These are phyloP conservation scores for Wickerhamomyces bovis DNA, from an alignment of 805 yeast genomes.

Conservation along the genomic window DNA sequence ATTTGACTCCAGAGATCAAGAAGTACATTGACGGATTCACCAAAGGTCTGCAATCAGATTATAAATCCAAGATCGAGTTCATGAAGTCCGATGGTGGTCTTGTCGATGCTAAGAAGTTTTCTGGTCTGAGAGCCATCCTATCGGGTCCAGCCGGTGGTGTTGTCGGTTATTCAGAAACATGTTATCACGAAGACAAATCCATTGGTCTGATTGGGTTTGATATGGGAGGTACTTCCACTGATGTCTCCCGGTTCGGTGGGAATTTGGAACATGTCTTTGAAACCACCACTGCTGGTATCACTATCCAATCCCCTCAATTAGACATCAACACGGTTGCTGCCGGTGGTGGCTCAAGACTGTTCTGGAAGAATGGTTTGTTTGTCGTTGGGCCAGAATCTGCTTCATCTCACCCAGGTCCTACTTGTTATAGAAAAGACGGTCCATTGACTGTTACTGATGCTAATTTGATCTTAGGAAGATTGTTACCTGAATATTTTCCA, in stretches of 20 bases:
- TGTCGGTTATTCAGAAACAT: slow-evolving; percentile 85
- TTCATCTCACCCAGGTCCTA: slow-evolving; percentile 86
- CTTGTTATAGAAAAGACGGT: slow-evolving; percentile 80
- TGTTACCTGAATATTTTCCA: slow-evolving; percentile 72
- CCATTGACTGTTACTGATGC: slow-evolving; percentile 86
- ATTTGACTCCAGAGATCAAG: slow-evolving; percentile 72
- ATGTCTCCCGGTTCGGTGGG: slow-evolving; percentile 72
- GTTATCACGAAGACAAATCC: slow-evolving; percentile 48
- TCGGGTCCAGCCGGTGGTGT: slow-evolving; percentile 99
- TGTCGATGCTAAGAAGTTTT: slow-evolving; percentile 74
- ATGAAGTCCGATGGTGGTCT: slow-evolving; percentile 98
- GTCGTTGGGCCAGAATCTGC: slow-evolving; percentile 87
- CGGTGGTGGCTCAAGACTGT: slow-evolving; percentile 71
- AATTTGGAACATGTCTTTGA: slow-evolving; percentile 74
- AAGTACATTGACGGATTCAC: slow-evolving; percentile 58
- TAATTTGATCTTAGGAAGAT: slow-evolving; percentile 63
- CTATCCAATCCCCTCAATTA: slow-evolving; percentile 78
- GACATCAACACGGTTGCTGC: slow-evolving; percentile 82
- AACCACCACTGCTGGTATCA: slow-evolving; percentile 77
- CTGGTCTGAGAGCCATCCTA: slow-evolving; percentile 82
- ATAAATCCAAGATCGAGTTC: slow-evolving; percentile 53
- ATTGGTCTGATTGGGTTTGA: slow-evolving; percentile 76
- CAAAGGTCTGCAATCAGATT: slow-evolving; percentile 48
- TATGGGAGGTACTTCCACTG: slow-evolving; percentile 91
- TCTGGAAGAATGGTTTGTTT: slow-evolving; percentile 66